A percentile compares a stretch with the other conserved stretches of the same genome.
Conservation (phyloP, 305 asterid species). For the Fraxinus sp. region DNA sequence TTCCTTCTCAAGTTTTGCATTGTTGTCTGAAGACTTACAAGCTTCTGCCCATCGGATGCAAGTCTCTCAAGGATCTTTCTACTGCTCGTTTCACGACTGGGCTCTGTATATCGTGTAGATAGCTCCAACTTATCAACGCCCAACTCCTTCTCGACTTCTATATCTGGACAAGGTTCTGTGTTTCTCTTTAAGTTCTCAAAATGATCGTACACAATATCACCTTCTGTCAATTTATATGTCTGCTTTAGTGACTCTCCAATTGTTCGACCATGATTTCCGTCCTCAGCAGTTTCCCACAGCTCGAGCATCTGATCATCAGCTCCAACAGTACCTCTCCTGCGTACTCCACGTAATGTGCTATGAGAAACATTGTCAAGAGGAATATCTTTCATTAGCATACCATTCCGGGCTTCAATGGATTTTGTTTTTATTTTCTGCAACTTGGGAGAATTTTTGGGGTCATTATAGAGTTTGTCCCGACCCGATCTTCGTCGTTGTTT, state of each 20-base stretch:
- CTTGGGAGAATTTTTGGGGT: constrained; percentile 43
- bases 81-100: constrained; percentile 41
- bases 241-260: not conserved
- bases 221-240: not conserved
- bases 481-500: constrained; percentile 49
- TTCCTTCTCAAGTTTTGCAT: constrained; percentile 57
- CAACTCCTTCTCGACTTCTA: constrained; percentile 73
- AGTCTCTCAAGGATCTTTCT: constrained; percentile 72
- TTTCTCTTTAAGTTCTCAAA: constrained; percentile 37
- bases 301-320: constrained; percentile 29
- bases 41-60: constrained; percentile 64
- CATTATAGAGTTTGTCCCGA: constrained; percentile 39
- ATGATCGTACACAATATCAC: constrained; percentile 14
- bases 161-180: constrained; percentile 49
- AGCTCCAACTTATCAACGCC: constrained; percentile 61
- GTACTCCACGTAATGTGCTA: constrained; percentile 33
- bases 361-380: constrained; percentile 74
- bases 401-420: constrained; percentile 45
- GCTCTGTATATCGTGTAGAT: constrained; percentile 34
- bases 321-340: constrained; percentile 39
- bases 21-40: constrained; percentile 59
- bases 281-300: constrained; percentile 22
- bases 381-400: constrained; percentile 69
- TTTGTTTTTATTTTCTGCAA: constrained; percentile 56
- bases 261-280: not conserved